Base-by-base conservation (phyloP, 495 filamentous ascomycete species). In the Lasiosphaeria miniovina region DNA sequence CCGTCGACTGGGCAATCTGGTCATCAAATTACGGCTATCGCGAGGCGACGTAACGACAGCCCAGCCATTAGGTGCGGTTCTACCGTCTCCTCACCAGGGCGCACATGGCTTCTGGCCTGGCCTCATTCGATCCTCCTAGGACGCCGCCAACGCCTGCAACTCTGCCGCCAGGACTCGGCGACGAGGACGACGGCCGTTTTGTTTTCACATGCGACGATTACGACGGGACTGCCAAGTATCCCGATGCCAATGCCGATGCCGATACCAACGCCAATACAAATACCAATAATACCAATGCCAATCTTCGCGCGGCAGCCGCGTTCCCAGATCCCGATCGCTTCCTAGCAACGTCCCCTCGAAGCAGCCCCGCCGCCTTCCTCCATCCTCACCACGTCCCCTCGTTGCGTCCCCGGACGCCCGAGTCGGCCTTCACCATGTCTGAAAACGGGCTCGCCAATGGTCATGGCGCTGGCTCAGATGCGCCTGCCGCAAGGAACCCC, bases 401-500 rank as follows among this genome's bases (percentile, higher is more conserved):
- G 12, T 17, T 58, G 46, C 55, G 55, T 41, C 46, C 46, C 35
- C 45, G 43, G 24, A 43, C 48, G 49, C 72, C 68, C 57, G 66
- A 70, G 55, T 54, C 60, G 36, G 57, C 66, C 59, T 61, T 63
- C 54, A 57, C 61, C 36, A 77, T 79, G 75, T 68, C 68, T 49
- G 72, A 66, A 51, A 68, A 69, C 40, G 64, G 55, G 55, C 58
- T 55, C 48, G 59, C 49, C 40, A 70, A 64, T 34, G 67, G 60
- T 24, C 24, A 24, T 24, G 24, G 24, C 24, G 24, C 24, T 50
- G 10, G 65, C 66, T 81, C 62, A 43, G 61, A 52, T 48, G 65
- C 57, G 66, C 74, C 57, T 69, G 66, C 75, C 65, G 62, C 68
- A 36, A 73, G 72, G 59, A 75, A 80, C 67, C 93, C 92, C 4